Percentiles rank a stretch among this genome's conserved stretches.
phyloP scores from a whole-genome alignment of 2,329 filamentous ascomycete species.

The Penicillium italicum region DNA sequence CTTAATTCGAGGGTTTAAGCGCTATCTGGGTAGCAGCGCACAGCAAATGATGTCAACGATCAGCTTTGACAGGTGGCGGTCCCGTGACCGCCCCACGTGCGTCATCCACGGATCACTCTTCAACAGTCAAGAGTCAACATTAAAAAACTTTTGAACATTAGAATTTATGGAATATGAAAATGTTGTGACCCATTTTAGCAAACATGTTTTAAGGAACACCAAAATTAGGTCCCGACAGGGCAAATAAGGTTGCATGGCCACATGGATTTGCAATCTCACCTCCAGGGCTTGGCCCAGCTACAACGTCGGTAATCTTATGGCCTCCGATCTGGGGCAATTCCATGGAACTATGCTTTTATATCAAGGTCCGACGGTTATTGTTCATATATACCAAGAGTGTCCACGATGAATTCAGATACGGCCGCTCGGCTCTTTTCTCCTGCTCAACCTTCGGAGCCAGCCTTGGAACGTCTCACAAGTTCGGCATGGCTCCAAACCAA shows the following conservation, averaged over 20 bases:
- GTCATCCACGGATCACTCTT: conserved; percentile 1
- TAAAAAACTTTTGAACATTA: too few species aligned
- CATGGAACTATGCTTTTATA: background rate
- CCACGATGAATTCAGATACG: background rate
- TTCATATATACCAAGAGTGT: background rate
- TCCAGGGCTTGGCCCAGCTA: background rate
- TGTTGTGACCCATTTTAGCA: background rate
- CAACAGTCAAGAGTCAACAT: background rate
- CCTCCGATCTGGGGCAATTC: background rate
- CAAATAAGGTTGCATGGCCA: conserved; percentile 4
- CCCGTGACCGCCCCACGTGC: conserved; percentile 13
- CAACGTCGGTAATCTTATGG: background rate
- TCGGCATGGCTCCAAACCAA: background rate
- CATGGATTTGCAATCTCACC: background rate
- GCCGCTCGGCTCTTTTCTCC: background rate
- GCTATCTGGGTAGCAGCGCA: background rate
- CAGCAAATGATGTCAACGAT: background rate
- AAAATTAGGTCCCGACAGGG: background rate
- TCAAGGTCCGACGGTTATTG: background rate
- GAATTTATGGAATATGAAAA: background rate
- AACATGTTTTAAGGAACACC: background rate
- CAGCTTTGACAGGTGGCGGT: background rate
- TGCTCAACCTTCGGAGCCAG: background rate
- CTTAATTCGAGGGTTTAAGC: background rate
- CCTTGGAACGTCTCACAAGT: background rate